Evolutionary conservation across 345 rosid genomes (phyloP).

Genomic region (Turnera subulata): DNA sequence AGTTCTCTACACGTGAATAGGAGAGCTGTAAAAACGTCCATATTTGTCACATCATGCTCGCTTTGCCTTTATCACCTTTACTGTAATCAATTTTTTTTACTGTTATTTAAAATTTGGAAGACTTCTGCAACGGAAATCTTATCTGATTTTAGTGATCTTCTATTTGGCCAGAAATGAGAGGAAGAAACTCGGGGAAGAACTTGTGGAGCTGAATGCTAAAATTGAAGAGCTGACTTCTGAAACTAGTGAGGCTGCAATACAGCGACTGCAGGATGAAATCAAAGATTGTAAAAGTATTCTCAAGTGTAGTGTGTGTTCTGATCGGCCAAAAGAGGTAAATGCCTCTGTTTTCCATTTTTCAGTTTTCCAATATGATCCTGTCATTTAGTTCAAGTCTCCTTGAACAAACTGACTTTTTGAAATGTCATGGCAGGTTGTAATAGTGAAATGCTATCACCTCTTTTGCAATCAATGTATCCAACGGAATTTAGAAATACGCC

Average conservation of each 20-base stretch:
- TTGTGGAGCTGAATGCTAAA: constrained; percentile 53
- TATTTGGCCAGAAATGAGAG: constrained; percentile 51
- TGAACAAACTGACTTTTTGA: not conserved
- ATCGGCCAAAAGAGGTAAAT: constrained; percentile 89
- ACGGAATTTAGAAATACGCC: constrained; percentile 81
- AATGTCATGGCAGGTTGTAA: constrained; percentile 62
- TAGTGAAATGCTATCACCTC: constrained; percentile 83
- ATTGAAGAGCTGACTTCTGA: constrained; percentile 61
- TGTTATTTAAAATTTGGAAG: too few species aligned
- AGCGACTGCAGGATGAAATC: constrained; percentile 84
- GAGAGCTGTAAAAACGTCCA: too few species aligned
- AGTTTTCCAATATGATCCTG: not conserved
- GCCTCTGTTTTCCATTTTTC: not conserved
- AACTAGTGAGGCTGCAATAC: constrained; percentile 80
- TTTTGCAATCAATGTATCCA: constrained; percentile 97
- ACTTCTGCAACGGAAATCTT: not conserved
- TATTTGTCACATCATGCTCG: too few species aligned
- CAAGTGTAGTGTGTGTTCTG: constrained; percentile 93
- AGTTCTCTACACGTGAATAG: too few species aligned
- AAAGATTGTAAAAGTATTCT: constrained; percentile 77
- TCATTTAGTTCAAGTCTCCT: not conserved
- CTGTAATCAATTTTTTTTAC: too few species aligned
- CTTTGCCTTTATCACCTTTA: too few species aligned
- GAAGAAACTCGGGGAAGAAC: constrained; percentile 74
- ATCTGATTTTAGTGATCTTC: not conserved